Conservation (phyloP, 179 eudicot genomes). For the Vitellaria paradoxa region DNA sequence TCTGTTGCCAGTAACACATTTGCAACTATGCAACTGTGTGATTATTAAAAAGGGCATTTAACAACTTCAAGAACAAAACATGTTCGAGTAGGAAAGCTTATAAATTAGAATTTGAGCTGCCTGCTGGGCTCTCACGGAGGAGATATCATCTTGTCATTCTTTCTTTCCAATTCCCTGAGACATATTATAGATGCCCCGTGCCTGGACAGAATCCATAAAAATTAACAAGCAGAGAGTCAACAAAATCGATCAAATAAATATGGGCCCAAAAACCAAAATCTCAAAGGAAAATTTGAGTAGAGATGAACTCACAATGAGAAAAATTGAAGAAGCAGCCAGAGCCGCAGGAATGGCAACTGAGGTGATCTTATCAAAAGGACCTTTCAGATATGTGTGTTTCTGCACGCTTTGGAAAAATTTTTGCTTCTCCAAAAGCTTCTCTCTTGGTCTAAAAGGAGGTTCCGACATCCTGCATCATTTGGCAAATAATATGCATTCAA, state of each 20-base stretch:
- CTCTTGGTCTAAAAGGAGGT: conserved; percentile 67
- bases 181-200: conserved; percentile 78
- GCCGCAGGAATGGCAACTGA: conserved; percentile 84
- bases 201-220: conserved; percentile 34
- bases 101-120: conserved; percentile 2
- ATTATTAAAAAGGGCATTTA: conserved; percentile 3
- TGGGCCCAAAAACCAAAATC: neutral
- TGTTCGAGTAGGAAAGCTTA: neutral
- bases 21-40: conserved; percentile 7
- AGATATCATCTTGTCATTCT: conserved; percentile 44
- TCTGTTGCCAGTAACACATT: conserved; percentile 11
- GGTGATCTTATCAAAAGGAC: conserved; percentile 69
- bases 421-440: conserved; percentile 69
- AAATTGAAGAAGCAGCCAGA: conserved; percentile 48
- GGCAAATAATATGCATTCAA: neutral
- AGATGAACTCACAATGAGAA: conserved; percentile 57
- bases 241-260: neutral
- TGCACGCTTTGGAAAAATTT: conserved; percentile 58
- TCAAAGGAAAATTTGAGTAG: neutral
- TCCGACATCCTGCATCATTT: conserved; percentile 61
- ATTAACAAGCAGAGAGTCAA: neutral
- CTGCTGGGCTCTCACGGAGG: neutral
- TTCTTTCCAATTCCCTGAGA: conserved; percentile 91
- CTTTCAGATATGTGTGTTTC: conserved; percentile 72
- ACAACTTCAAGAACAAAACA: neutral